These are phyloP conservation scores for Phialemonium atrogriseum DNA, from an alignment of 2,329 filamentous ascomycete species.

Conservation along the genomic window DNA sequence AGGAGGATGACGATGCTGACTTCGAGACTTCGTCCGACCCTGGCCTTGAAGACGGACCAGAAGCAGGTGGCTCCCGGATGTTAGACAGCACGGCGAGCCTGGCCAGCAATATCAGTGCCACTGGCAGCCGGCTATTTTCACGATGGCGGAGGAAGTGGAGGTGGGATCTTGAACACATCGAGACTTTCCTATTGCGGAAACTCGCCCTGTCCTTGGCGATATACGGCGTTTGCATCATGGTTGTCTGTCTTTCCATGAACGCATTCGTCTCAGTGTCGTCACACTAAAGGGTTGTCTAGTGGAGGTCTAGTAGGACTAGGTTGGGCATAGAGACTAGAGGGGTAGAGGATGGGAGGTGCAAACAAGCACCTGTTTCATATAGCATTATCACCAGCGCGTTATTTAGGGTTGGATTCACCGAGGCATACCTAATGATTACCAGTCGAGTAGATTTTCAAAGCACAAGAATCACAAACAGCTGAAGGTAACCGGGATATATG, in stretches of 20 bases:
- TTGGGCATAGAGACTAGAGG: too few relatives aligned
- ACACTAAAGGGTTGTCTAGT: constrained; percentile 3
- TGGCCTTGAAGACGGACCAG: constrained; percentile 35
- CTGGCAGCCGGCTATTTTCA: constrained; percentile 29
- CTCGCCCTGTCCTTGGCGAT: constrained; percentile 67
- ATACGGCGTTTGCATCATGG: constrained; percentile 85
- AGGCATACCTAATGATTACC: too few relatives aligned
- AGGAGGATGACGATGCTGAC: constrained; percentile 76
- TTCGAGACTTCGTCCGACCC: constrained; percentile 37
- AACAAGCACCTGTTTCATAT: too few relatives aligned
- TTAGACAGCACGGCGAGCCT: constrained; percentile 37
- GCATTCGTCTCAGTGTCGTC: too few relatives aligned
- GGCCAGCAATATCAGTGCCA: constrained; percentile 29
- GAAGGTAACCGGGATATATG: too few relatives aligned
- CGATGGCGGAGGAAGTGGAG: constrained; percentile 49
- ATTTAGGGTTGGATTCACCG: too few relatives aligned
- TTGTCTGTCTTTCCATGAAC: constrained; percentile 79
- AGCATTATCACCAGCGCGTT: too few relatives aligned
- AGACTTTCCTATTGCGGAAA: constrained; percentile 58
- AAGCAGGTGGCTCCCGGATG: constrained; percentile 21
- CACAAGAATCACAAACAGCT: too few relatives aligned
- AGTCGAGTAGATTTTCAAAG: too few relatives aligned
- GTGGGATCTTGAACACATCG: constrained; percentile 56
- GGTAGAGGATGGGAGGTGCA: too few relatives aligned
- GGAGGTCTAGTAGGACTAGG: neutral